phyloP scores from a whole-genome alignment of 768 basidiomycete genomes.

The Amanita muscaria region DNA sequence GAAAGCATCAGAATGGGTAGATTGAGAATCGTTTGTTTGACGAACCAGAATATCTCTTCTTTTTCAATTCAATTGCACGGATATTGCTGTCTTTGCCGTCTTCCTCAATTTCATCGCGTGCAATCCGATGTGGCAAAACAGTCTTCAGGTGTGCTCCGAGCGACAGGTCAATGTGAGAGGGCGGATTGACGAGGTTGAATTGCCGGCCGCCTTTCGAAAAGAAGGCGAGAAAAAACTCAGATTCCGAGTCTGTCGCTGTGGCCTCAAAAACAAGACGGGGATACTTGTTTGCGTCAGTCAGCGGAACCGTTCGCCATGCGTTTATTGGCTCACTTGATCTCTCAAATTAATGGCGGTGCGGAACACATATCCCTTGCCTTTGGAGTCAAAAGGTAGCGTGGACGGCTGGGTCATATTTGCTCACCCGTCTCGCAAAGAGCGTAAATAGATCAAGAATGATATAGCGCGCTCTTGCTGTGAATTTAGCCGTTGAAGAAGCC shows the following conservation, averaged over 20 bases:
- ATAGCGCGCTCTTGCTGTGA: slow-evolving; percentile 40
- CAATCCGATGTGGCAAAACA: slow-evolving; percentile 27
- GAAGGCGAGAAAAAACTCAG: slow-evolving; percentile 57
- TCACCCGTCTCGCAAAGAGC: slow-evolving; percentile 50
- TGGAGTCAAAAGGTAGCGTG: slow-evolving; percentile 5
- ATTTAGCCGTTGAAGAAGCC: slow-evolving; percentile 2
- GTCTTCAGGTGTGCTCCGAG: slow-evolving; percentile 31
- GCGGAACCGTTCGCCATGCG: neutral
- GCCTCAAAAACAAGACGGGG: slow-evolving; percentile 65
- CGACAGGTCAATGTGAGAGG: slow-evolving; percentile 31
- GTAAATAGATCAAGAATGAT: slow-evolving; percentile 55
- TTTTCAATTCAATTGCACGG: slow-evolving; percentile 48
- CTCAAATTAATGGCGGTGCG: slow-evolving; percentile 52
- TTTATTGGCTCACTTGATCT: slow-evolving; percentile 38
- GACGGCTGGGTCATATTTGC: slow-evolving; percentile 14
- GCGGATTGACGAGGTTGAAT: slow-evolving; percentile 39
- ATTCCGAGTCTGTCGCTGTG: slow-evolving; percentile 34
- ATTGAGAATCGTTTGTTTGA: slow-evolving; percentile 13
- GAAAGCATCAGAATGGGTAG: neutral
- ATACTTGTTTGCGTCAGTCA: slow-evolving; percentile 19
- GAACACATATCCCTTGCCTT: slow-evolving; percentile 60
- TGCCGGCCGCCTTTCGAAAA: slow-evolving; percentile 55
- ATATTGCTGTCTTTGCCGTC: slow-evolving; percentile 43
- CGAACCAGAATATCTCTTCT: slow-evolving; percentile 24
- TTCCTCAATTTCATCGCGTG: slow-evolving; percentile 33